phyloP scores from a whole-genome alignment of 331 rosid genomes.

The Stylosanthes scabra region DNA sequence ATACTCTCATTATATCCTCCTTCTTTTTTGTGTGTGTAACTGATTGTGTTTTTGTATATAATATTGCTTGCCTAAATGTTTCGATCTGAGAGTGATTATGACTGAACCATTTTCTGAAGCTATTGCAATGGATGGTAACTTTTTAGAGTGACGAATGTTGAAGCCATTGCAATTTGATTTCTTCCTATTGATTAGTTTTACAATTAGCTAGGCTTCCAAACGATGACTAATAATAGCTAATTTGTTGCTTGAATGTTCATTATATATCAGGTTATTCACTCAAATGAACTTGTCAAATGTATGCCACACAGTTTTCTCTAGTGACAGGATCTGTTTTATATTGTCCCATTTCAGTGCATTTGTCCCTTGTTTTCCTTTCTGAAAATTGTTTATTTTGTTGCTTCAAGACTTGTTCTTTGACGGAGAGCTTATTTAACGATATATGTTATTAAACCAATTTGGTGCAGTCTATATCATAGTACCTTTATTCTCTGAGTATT shows the following conservation, averaged over 20 bases:
- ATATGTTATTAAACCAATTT: conserved; percentile 7
- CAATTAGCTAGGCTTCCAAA: not conserved
- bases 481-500: conserved; percentile 21
- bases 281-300: not conserved
- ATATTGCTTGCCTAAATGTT: conserved; percentile 1
- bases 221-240: not conserved
- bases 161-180: not conserved
- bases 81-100: too few relatives aligned
- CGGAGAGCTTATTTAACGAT: conserved; percentile 18
- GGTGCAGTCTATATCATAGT: not conserved
- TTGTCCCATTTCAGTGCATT: conserved; percentile 3
- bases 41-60: not conserved
- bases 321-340: conserved; percentile 4
- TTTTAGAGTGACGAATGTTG: conserved; percentile 5
- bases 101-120: not conserved
- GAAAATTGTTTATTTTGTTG: not conserved
- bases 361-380: not conserved
- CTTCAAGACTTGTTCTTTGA: conserved; percentile 8
- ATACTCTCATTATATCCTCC: conserved; percentile 31
- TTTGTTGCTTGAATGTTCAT: conserved; percentile 3
- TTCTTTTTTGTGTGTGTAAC: not conserved
- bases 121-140: not conserved
- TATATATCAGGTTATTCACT: not conserved
- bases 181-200: conserved; percentile 5
- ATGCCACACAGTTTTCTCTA: conserved; percentile 2